Conservation (phyloP, 257 asterid genomes). For the Voacanga thouarsii region DNA sequence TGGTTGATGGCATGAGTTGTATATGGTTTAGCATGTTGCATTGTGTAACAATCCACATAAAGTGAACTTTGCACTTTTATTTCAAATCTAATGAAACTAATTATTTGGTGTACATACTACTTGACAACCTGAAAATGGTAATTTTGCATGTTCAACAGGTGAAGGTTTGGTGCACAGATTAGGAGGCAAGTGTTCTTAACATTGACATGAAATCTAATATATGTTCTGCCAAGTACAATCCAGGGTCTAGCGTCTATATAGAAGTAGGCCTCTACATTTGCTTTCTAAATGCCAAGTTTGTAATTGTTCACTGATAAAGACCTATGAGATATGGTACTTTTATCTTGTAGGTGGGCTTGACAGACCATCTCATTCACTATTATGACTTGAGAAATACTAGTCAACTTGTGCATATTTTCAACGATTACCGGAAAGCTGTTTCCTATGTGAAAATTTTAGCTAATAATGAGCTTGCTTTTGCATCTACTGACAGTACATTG, state of each 20-base stretch:
- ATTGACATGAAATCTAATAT: slow-evolving; percentile 92
- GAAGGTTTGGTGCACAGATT: slow-evolving; percentile 81
- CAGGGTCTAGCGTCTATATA: slow-evolving; percentile 70
- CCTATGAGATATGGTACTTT: slow-evolving; percentile 7
- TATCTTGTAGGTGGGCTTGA: slow-evolving; percentile 74
- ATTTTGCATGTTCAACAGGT: slow-evolving; percentile 47
- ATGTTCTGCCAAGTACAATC: slow-evolving; percentile 89
- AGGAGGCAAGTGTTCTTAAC: slow-evolving; percentile 76
- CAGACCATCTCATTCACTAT: slow-evolving; percentile 82
- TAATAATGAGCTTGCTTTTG: slow-evolving; percentile 74
- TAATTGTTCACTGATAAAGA: background rate
- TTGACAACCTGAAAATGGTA: background rate
- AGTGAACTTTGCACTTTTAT: background rate
- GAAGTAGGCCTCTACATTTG: slow-evolving; percentile 46
- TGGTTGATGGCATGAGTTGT: no score
- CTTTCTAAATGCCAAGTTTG: slow-evolving; percentile 1
- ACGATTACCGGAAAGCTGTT: slow-evolving; percentile 83
- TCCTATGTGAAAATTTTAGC: slow-evolving; percentile 83
- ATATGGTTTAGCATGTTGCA: background rate
- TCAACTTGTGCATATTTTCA: slow-evolving; percentile 65
- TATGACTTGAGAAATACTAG: slow-evolving; percentile 71
- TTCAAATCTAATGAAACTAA: background rate
- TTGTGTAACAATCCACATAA: background rate
- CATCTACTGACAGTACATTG: slow-evolving; percentile 85
- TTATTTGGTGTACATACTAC: background rate